A percentile compares a stretch with the other conserved stretches of the same genome.
Conservation (phyloP, 164 flowering plant species). For the Paratinospora sagittata region DNA sequence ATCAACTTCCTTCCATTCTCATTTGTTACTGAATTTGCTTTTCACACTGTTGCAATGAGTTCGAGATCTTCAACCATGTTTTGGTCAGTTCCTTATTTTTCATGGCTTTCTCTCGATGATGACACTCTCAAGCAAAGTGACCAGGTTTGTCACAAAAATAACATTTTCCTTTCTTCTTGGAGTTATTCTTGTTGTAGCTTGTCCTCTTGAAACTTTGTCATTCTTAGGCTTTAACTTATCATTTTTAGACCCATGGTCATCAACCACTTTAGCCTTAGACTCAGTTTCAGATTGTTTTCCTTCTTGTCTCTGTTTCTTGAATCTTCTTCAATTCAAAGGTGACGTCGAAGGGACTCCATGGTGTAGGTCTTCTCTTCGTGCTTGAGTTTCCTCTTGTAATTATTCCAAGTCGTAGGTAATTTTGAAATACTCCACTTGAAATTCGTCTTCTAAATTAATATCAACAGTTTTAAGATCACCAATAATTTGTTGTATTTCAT, state of each 20-base stretch:
- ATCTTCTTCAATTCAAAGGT: conserved; percentile 3
- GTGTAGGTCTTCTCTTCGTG: not conserved
- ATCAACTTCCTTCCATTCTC: no score
- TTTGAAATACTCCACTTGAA: not conserved
- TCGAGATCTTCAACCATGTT: not conserved
- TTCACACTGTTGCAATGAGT: no score
- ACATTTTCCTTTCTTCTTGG: not conserved
- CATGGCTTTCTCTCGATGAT: not conserved
- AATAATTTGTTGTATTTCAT: conserved; percentile 3
- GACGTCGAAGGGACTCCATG: conserved; percentile 1
- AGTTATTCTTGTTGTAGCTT: no score
- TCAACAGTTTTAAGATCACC: not conserved
- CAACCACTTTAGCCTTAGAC: not conserved
- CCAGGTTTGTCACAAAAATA: not conserved
- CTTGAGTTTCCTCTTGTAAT: conserved; percentile 5
- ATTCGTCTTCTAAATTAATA: not conserved
- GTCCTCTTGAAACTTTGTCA: not conserved
- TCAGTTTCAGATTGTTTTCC: not conserved
- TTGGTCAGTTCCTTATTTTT: not conserved
- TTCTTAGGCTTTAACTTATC: not conserved
- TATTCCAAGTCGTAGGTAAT: not conserved
- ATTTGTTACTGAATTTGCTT: no score
- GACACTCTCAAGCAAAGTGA: not conserved
- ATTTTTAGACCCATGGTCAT: not conserved
- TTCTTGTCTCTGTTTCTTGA: not conserved